Base-by-base conservation (phyloP, 2,329 filamentous ascomycete species). In the Esteya vermicola region DNA sequence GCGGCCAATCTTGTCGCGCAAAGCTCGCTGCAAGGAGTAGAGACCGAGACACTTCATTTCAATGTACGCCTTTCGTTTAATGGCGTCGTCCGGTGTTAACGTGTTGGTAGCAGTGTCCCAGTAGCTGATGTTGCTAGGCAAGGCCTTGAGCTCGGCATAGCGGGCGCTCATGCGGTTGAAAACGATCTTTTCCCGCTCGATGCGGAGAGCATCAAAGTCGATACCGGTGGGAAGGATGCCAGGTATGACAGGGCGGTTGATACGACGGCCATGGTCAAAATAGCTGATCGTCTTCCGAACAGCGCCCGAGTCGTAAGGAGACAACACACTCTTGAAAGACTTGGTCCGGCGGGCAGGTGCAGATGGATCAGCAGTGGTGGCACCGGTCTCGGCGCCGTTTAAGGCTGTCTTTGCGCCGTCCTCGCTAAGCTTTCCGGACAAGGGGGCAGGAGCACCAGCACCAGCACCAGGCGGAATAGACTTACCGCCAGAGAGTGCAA, bases 1-100 rank as follows among this genome's bases (percentile, higher is more conserved):
- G 39, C 83, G 78, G 40, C 85, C 83, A 47, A 98, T 81, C 56
- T 82, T 82, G 50, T 91, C 84, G 42, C 93, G 81, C 50, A 98
- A 66, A 9, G 80, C 74, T 36, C 83, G 78, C 57, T 98, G 91
- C 60, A 93, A 93, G 1, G 83, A 78, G 39, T 94, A 78, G n/a
- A 95, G 63, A 37, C 78, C 78, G 27, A 96, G 69, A 55, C 84
- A 83, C 68, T 95, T 96, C 67, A 93, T 85, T 63, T 98, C 91
- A 43, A 98, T 95, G 48, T 95, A 70, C 20, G 88, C 84, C 57
- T 89, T 88, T 39, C 86, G 64, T 64, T 94, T 96, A 37, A 93
- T 63, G 1, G 78, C 76, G 49, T 93, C 85, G 49, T 95, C 85
- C 19, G 80, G 72, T 20, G 78, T 75, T 2, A 72, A 69, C 54